Evolutionary conservation across 2,329 filamentous ascomycete genomes (phyloP).

Genomic region (Cercospora citrullina): DNA sequence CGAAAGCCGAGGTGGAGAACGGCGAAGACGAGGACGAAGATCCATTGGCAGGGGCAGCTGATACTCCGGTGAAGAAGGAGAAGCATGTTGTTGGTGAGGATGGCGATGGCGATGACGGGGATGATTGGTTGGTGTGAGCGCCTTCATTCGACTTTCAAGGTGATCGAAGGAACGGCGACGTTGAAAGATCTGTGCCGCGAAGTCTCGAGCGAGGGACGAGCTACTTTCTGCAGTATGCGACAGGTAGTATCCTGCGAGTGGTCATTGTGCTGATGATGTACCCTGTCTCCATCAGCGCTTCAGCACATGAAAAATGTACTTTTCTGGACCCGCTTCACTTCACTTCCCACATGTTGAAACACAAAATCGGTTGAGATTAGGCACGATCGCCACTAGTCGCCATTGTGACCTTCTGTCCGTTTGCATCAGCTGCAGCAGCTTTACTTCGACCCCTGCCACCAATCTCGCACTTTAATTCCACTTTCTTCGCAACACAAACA

Average conservation of each 20-base stretch:
- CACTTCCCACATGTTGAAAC: background rate
- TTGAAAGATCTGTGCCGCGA: background rate
- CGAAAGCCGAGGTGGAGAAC: background rate
- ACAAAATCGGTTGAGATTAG: background rate
- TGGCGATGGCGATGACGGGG: slow-evolving; percentile 3
- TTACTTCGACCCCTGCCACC: background rate
- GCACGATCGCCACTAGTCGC: background rate
- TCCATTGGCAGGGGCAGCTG: background rate
- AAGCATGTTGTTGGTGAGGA: slow-evolving; percentile 1
- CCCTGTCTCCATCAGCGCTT: background rate
- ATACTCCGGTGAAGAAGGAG: background rate
- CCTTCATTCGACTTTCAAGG: background rate
- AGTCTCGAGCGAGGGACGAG: background rate
- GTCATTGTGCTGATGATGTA: background rate
- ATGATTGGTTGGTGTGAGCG: slow-evolving; percentile 12
- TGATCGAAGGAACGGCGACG: background rate
- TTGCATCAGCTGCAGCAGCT: slow-evolving; percentile 3
- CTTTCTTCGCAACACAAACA: slow-evolving; percentile 2
- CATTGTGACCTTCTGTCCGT: slow-evolving; percentile 3
- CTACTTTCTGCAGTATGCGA: background rate
- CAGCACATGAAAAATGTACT: background rate
- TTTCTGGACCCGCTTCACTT: slow-evolving; percentile 4
- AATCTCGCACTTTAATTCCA: background rate
- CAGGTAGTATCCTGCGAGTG: background rate
- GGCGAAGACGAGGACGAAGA: slow-evolving; percentile 1